Evolutionary conservation across 257 asterid genomes (phyloP).

Genomic region (Solanum pimpinellifolium): DNA sequence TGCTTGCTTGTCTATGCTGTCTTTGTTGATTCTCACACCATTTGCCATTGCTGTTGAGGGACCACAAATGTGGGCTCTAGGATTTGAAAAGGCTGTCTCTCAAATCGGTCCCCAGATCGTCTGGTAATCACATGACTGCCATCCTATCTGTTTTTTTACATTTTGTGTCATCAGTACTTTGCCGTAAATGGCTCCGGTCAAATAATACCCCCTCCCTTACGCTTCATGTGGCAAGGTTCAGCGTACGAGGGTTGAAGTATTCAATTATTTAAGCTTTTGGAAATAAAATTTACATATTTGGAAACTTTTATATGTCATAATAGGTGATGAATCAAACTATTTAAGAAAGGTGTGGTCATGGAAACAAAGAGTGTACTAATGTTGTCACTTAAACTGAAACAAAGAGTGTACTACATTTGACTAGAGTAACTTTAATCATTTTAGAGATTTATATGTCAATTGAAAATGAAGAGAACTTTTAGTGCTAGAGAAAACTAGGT

Average conservation of each 20-base stretch:
- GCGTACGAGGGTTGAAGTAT: neutral
- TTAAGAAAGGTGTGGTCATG: neutral
- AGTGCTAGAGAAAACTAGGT: neutral
- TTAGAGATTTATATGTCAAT: neutral
- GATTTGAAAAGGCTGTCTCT: conserved; percentile 48
- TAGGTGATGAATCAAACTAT: neutral
- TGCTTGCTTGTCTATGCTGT: conserved; percentile 80
- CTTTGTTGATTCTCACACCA: conserved; percentile 79
- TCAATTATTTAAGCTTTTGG: neutral
- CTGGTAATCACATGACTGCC: conserved; percentile 49
- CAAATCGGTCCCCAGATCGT: conserved; percentile 82
- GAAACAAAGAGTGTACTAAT: neutral
- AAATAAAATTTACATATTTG: neutral
- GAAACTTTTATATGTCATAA: neutral
- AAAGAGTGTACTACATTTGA: neutral
- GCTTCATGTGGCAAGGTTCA: neutral
- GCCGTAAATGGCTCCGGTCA: neutral
- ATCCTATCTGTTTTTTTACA: neutral
- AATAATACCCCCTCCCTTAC: neutral
- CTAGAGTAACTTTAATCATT: neutral
- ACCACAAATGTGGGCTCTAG: conserved; percentile 82
- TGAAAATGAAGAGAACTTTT: neutral
- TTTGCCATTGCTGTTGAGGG: conserved; percentile 99
- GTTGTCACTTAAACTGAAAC: neutral
- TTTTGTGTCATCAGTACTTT: neutral